Percentiles rank a stretch among this genome's conserved stretches.
These are phyloP conservation scores for Gamarada debralockiae DNA, from an alignment of 495 filamentous ascomycete genomes.

Conservation along the genomic window DNA sequence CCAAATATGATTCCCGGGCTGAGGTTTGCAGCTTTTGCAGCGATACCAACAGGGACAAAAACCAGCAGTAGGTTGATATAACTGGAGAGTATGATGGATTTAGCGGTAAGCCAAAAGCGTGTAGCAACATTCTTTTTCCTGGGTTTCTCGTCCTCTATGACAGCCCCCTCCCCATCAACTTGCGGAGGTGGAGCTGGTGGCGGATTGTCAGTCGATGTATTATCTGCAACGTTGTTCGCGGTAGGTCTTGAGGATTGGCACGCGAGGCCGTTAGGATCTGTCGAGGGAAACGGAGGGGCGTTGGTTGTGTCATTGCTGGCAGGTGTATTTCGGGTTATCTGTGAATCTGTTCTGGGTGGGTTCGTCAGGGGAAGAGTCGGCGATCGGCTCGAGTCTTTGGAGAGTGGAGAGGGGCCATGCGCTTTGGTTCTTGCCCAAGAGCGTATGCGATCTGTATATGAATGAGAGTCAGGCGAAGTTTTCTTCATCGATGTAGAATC, in stretches of 20 bases:
- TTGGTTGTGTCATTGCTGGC: constrained; percentile 13
- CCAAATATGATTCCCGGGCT: constrained; percentile 52
- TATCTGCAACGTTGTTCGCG: constrained; percentile 29
- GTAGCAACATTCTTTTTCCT: constrained; percentile 35
- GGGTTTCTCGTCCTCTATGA: constrained; percentile 33
- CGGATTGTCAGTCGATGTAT: constrained; percentile 28
- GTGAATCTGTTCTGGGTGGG: constrained; percentile 7
- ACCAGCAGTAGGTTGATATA: constrained; percentile 76
- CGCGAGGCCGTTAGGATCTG: constrained; percentile 8
- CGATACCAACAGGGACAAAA: constrained; percentile 75
- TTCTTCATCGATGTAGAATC: constrained; percentile 57
- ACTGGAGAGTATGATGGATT: constrained; percentile 57
- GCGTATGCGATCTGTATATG: constrained; percentile 50
- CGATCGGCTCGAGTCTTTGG: constrained; percentile 33
- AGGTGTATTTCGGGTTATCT: not conserved
- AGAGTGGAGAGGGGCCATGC: constrained; percentile 43
- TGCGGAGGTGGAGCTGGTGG: constrained; percentile 49
- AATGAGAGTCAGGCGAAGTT: constrained; percentile 48
- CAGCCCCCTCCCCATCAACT: constrained; percentile 53
- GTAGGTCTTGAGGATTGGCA: constrained; percentile 25
- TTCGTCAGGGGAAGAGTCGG: constrained; percentile 33
- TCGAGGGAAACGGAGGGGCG: constrained; percentile 13
- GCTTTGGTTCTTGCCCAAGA: constrained; percentile 49
- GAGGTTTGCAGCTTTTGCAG: constrained; percentile 45
- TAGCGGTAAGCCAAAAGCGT: constrained; percentile 47